These are phyloP conservation scores for Rhodofomes roseus DNA, from an alignment of 1,284 basidiomycete genomes.

Conservation along the genomic window DNA sequence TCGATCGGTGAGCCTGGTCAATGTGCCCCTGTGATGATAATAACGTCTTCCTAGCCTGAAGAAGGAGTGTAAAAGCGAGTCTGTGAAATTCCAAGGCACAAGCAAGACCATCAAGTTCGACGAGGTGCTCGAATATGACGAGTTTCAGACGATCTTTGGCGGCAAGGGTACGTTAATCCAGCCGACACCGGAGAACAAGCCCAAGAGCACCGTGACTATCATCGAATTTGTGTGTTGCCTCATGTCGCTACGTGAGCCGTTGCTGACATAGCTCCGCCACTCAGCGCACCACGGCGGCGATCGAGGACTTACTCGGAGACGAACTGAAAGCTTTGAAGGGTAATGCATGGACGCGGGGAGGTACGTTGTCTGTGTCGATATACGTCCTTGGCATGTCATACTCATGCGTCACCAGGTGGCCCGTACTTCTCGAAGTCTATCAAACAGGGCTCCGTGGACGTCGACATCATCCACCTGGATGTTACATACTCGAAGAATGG, in stretches of 20 bases:
- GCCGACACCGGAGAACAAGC: neutral
- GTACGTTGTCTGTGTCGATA: slow-evolving; percentile 11
- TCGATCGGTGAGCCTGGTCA: slow-evolving; percentile 28
- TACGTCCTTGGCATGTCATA: neutral
- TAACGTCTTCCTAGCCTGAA: slow-evolving; percentile 27
- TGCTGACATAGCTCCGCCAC: slow-evolving; percentile 25
- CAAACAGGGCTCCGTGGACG: slow-evolving; percentile 24
- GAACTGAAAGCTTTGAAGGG: slow-evolving; percentile 36
- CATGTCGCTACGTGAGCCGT: neutral
- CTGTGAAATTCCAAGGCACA: slow-evolving; percentile 36
- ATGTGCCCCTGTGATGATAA: neutral
- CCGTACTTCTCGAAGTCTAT: slow-evolving; percentile 32
- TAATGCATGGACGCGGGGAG: slow-evolving; percentile 27
- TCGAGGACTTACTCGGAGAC: slow-evolving; percentile 31
- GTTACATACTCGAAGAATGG: slow-evolving; percentile 39
- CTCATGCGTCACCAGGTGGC: slow-evolving; percentile 16
- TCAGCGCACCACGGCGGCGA: slow-evolving; percentile 2
- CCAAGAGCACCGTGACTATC: slow-evolving; percentile 1
- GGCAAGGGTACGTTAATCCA: slow-evolving; percentile 25
- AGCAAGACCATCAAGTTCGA: slow-evolving; percentile 12
- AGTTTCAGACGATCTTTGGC: slow-evolving; percentile 35
- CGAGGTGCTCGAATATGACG: slow-evolving; percentile 32
- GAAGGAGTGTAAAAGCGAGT: slow-evolving; percentile 39
- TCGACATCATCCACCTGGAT: slow-evolving; percentile 29
- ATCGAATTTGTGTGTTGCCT: slow-evolving; percentile 11